Conservation (phyloP, 1,284 basidiomycete genomes). For the Coniferiporia weirii region DNA sequence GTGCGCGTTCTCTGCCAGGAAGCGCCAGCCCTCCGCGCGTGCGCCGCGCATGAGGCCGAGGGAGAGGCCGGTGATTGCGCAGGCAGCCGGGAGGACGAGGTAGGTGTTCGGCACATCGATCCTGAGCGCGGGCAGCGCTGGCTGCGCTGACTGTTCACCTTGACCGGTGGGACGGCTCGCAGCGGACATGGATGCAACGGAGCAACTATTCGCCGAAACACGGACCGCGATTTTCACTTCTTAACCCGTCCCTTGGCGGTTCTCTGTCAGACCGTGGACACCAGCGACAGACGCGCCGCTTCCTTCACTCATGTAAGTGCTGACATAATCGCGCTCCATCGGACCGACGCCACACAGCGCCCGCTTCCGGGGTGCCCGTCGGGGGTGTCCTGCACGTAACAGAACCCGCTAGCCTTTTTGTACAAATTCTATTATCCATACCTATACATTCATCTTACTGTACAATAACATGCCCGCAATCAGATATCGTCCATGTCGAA, state of each 20-base stretch:
- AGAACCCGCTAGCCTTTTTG: too few relatives aligned
- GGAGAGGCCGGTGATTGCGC: conserved; percentile 53
- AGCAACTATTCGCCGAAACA: neutral
- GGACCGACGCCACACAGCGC: too few relatives aligned
- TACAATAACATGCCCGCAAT: conserved; percentile 15
- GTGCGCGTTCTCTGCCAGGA: conserved; percentile 60
- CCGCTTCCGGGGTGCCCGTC: too few relatives aligned
- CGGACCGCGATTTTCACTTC: neutral
- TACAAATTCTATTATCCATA: too few relatives aligned
- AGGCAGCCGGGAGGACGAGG: conserved; percentile 49
- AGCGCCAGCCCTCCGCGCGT: conserved; percentile 42
- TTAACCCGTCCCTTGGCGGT: too few relatives aligned
- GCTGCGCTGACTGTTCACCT: too few relatives aligned
- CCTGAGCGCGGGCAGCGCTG: conserved; percentile 31
- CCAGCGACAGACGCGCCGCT: too few relatives aligned
- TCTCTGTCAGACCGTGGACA: neutral
- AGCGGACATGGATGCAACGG: neutral
- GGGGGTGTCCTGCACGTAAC: too few relatives aligned
- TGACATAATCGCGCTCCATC: too few relatives aligned
- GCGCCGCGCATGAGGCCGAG: conserved; percentile 71
- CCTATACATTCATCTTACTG: too few relatives aligned
- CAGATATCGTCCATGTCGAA: conserved; percentile 85
- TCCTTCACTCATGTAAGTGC: too few relatives aligned
- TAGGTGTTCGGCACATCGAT: conserved; percentile 33
- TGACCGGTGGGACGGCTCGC: too few relatives aligned